Conservation (phyloP, 495 filamentous ascomycete genomes). For the Aspergillus incahuasiensis region DNA sequence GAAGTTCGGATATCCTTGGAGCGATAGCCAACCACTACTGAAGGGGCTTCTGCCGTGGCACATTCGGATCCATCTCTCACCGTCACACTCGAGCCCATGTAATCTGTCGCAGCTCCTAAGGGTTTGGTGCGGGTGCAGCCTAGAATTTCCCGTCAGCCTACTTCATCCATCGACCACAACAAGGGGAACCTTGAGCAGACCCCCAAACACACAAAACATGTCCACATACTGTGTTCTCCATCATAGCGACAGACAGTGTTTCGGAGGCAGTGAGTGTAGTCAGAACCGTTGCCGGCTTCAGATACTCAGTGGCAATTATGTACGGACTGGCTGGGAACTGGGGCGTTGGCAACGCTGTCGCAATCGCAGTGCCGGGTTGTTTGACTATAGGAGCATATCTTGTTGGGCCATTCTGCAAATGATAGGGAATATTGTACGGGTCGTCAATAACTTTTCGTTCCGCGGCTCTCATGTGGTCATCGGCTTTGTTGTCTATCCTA, state of each 20-base stretch:
- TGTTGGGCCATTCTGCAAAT: conserved; percentile 57
- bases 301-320: conserved; percentile 51
- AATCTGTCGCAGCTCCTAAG: conserved; percentile 26
- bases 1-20: too few relatives aligned
- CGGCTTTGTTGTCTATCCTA: conserved; percentile 23
- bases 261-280: conserved; percentile 58
- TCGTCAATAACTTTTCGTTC: conserved; percentile 14
- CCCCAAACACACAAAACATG: neutral
- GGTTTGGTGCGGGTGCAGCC: conserved; percentile 36
- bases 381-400: conserved; percentile 72
- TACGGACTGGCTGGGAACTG: conserved; percentile 61
- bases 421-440: conserved; percentile 53
- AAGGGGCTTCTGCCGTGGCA: too few relatives aligned
- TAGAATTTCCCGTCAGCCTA: conserved; percentile 4
- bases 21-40: too few relatives aligned
- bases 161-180: neutral
- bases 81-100: conserved; percentile 30
- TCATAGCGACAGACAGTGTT: conserved; percentile 52
- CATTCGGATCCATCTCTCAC: conserved; percentile 16
- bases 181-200: too few relatives aligned
- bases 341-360: conserved; percentile 48
- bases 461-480: conserved; percentile 2
- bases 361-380: conserved; percentile 61
- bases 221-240: conserved; percentile 61
- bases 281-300: conserved; percentile 50